A percentile compares a stretch with the other conserved stretches of the same genome.
These are phyloP conservation scores for Alternaria ventricosa DNA, from an alignment of 2,329 filamentous ascomycete species.

Conservation along the genomic window DNA sequence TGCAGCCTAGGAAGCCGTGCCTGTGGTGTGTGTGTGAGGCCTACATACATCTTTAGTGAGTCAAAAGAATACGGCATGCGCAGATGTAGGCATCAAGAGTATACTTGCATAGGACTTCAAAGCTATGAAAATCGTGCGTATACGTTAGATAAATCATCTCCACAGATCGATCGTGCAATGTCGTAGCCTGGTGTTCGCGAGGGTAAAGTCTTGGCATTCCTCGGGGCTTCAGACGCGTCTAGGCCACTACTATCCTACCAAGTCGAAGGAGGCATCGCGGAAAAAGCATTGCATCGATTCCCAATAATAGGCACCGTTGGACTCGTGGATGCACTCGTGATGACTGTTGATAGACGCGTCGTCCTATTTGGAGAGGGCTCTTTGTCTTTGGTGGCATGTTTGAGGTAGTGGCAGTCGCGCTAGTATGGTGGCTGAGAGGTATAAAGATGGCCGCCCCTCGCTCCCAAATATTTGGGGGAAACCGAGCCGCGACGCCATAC, in stretches of 20 bases:
- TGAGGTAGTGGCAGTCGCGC: conserved; percentile 9
- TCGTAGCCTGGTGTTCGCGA: not conserved
- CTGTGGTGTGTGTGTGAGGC: not conserved
- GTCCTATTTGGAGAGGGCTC: not conserved
- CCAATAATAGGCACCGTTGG: not conserved
- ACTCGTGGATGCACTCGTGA: not conserved
- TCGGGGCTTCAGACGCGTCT: not conserved
- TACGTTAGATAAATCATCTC: not conserved
- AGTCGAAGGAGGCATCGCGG: not conserved
- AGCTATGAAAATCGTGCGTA: not conserved
- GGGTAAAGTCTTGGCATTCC: not conserved
- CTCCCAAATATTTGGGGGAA: conserved; percentile 14
- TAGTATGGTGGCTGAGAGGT: conserved; percentile 15
- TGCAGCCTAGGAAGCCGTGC: too few relatives aligned
- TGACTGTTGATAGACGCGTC: not conserved
- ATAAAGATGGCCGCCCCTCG: conserved; percentile 15
- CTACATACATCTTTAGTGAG: not conserved
- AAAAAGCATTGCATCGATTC: not conserved
- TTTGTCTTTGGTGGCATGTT: conserved; percentile 9
- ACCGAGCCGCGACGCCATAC: conserved; percentile 23
- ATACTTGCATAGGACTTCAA: not conserved
- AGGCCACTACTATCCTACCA: not conserved
- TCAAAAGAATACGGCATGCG: not conserved
- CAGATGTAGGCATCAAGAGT: not conserved
- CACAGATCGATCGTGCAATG: not conserved